Evolutionary conservation across 352 stramenopile species (phyloP).

Genomic region (Globisporangium solare): DNA sequence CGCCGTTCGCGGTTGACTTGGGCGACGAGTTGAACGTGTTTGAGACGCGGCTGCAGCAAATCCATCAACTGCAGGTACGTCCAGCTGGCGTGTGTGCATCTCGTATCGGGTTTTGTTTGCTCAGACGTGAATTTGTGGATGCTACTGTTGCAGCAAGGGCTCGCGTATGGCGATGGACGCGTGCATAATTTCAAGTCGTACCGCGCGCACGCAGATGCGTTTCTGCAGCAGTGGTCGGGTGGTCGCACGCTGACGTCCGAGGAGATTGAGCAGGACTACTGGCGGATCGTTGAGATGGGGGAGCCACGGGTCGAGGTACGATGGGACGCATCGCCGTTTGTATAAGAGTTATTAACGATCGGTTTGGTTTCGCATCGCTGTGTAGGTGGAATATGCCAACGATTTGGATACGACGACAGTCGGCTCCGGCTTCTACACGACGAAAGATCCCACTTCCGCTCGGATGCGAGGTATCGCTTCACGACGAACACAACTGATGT

Average conservation of each 20-base stretch:
- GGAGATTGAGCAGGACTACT: conserved; percentile 87
- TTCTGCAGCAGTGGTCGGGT: conserved; percentile 48
- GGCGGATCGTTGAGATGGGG: conserved; percentile 76
- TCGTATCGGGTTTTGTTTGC: not conserved
- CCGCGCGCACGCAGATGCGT: conserved; percentile 44
- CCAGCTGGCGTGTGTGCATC: too few relatives aligned
- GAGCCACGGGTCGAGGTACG: conserved; percentile 24
- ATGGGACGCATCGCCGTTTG: too few relatives aligned
- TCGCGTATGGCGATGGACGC: conserved; percentile 54
- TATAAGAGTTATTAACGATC: not conserved
- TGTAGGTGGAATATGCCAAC: conserved; percentile 87
- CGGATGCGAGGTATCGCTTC: not conserved
- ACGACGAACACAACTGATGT: too few relatives aligned
- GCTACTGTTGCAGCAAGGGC: conserved; percentile 39
- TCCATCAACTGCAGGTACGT: conserved; percentile 75
- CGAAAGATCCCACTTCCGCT: conserved; percentile 13
- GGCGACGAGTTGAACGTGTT: conserved; percentile 63
- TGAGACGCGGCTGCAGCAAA: conserved; percentile 91
- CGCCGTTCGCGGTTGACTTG: conserved; percentile 65
- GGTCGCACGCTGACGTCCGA: conserved; percentile 38
- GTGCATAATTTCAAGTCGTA: conserved; percentile 50
- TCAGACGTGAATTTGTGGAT: not conserved
- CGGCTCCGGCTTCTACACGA: conserved; percentile 76
- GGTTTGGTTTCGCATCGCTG: not conserved
- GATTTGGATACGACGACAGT: conserved; percentile 81